phyloP scores from a whole-genome alignment of 805 yeast genomes.

The Wickerhamiella kurtzmanii region DNA sequence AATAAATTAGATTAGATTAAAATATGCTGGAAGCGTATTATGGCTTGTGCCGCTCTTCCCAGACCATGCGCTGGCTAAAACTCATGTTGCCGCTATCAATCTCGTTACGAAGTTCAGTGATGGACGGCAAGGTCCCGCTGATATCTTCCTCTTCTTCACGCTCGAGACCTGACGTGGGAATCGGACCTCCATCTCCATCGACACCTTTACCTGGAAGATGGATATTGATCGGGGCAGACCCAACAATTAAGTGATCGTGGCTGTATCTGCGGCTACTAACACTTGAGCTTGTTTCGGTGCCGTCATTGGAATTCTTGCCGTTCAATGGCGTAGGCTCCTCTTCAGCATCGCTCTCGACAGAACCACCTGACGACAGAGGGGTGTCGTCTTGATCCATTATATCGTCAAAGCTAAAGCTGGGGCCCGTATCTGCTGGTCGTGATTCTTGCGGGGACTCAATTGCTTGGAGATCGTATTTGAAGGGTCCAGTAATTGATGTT shows the following conservation, averaged over 20 bases:
- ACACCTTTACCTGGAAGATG: conserved; percentile 2
- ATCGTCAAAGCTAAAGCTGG: not conserved
- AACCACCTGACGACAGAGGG: not conserved
- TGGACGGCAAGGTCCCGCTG: not conserved
- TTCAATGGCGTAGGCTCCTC: conserved; percentile 1
- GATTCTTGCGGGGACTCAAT: not conserved
- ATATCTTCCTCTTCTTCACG: conserved; percentile 1
- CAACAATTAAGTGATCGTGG: conserved; percentile 1
- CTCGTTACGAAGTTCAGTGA: not conserved
- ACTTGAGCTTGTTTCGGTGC: not conserved
- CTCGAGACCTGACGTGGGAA: conserved; percentile 2
- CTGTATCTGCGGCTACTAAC: not conserved
- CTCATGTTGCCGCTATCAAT: conserved; percentile 18
- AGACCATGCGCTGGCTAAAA: conserved; percentile 21
- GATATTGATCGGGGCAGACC: conserved; percentile 12
- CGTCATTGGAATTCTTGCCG: not conserved
- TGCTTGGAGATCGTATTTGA: not conserved
- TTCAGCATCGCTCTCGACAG: not conserved
- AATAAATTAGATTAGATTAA: not conserved
- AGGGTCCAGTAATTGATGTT: not conserved
- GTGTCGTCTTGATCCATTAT: not conserved
- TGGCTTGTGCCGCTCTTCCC: conserved; percentile 15
- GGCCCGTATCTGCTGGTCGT: not conserved
- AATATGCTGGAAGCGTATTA: too few species aligned
- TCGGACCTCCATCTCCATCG: conserved; percentile 15